Evolutionary conservation across 352 stramenopile species (phyloP).

Genomic region (Phytophthora sansomeana): DNA sequence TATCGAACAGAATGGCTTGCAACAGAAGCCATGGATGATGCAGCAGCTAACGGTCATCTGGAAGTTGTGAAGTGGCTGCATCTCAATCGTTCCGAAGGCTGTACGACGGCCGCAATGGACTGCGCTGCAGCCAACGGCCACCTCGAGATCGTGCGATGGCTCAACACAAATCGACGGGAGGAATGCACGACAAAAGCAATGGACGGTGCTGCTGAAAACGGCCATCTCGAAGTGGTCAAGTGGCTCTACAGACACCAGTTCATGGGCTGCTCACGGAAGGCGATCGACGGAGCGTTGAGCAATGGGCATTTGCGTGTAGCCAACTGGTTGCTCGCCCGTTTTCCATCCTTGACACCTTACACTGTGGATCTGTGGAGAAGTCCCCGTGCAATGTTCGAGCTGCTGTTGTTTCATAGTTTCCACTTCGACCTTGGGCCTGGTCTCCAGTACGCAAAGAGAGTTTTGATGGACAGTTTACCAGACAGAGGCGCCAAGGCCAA

Average conservation of each 20-base stretch:
- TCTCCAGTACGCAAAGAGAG: not conserved
- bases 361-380: constrained; percentile 13
- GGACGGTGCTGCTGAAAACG: constrained; percentile 25
- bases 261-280: constrained; percentile 19
- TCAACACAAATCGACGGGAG: constrained; percentile 3
- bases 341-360: not conserved
- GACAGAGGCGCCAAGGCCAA: constrained; percentile 30
- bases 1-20: constrained; percentile 20
- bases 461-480: constrained; percentile 9
- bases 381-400: constrained; percentile 5
- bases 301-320: constrained; percentile 19
- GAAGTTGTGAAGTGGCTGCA: constrained; percentile 30
- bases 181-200: constrained; percentile 24
- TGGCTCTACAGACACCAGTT: constrained; percentile 14
- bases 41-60: constrained; percentile 26
- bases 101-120: constrained; percentile 25
- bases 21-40: constrained; percentile 26
- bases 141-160: constrained; percentile 18
- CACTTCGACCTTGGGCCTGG: constrained; percentile 13
- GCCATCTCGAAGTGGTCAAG: constrained; percentile 22
- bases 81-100: constrained; percentile 20
- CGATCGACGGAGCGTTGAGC: constrained; percentile 19
- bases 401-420: constrained; percentile 19
- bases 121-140: constrained; percentile 27
- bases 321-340: constrained; percentile 4